Conservation (phyloP, 768 basidiomycete species). For the Kwoniella bestiolae region DNA sequence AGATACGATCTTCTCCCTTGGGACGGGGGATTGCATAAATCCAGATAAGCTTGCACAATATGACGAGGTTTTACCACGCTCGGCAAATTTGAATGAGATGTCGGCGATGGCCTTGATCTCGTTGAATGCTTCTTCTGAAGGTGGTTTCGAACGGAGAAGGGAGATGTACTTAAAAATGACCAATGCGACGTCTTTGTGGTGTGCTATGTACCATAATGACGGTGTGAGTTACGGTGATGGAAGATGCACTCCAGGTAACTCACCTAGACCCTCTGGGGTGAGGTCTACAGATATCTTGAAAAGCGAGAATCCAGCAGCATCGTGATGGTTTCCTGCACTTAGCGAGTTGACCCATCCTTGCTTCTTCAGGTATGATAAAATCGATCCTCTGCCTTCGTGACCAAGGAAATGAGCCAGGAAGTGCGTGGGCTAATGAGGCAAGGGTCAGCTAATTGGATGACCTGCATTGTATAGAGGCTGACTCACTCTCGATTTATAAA, state of each 20-base stretch:
- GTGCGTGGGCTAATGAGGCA: constrained; percentile 64
- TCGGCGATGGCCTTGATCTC: constrained; percentile 74
- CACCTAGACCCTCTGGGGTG: constrained; percentile 84
- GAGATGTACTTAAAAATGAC: constrained; percentile 74
- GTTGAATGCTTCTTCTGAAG: constrained; percentile 67
- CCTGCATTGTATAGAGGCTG: background rate
- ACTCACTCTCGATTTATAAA: constrained; percentile 65
- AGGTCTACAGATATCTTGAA: constrained; percentile 82
- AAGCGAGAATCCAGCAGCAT: constrained; percentile 75
- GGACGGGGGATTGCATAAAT: constrained; percentile 77
- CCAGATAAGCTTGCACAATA: constrained; percentile 79
- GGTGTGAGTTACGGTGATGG: background rate
- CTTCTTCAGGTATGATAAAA: constrained; percentile 85
- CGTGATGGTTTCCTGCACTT: constrained; percentile 71
- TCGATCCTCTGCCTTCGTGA: constrained; percentile 85
- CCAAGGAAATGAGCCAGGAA: constrained; percentile 71
- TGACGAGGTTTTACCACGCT: constrained; percentile 76
- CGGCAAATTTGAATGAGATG: constrained; percentile 82
- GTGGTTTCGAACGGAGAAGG: constrained; percentile 57
- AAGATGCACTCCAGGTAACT: constrained; percentile 50
- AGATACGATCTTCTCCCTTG: constrained; percentile 73
- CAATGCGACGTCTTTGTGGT: constrained; percentile 73
- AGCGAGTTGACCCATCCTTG: constrained; percentile 84
- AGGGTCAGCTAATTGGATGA: constrained; percentile 9
- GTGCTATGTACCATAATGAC: constrained; percentile 61